These are phyloP conservation scores for Astrephomene gubernaculifera DNA, from an alignment of 139 green algal species.

Conservation along the genomic window DNA sequence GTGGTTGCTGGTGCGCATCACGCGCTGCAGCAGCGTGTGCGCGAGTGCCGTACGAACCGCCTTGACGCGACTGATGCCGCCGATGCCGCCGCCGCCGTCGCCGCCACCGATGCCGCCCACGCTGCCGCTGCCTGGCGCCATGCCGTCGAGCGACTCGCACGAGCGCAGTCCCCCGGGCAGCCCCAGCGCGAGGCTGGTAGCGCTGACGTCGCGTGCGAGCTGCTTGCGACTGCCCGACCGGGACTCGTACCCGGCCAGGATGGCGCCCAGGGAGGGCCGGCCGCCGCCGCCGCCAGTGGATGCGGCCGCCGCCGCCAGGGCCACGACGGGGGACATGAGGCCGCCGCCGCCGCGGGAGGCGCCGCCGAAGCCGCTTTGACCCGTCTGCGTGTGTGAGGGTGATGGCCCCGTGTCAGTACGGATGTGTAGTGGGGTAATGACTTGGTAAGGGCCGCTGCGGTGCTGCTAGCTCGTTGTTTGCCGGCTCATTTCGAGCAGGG, in stretches of 20 bases:
- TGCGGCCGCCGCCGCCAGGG: background rate
- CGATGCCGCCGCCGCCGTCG: background rate
- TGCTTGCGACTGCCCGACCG: slow-evolving; percentile 16
- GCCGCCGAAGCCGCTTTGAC: too few species aligned
- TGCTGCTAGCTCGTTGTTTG: too few species aligned
- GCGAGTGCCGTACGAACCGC: slow-evolving; percentile 26
- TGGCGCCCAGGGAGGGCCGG: background rate
- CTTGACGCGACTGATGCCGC: slow-evolving; percentile 23
- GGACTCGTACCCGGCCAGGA: background rate
- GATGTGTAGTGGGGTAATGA: too few species aligned
- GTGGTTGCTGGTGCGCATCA: too few species aligned
- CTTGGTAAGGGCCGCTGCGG: too few species aligned
- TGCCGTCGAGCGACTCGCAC: background rate
- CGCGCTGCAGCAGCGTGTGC: slow-evolving; percentile 32
- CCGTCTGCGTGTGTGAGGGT: too few species aligned
- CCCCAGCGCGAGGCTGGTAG: background rate
- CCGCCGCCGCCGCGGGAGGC: background rate
- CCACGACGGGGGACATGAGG: too few species aligned
- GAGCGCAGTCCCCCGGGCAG: background rate
- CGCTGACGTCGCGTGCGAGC: background rate
- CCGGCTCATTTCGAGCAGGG: too few species aligned
- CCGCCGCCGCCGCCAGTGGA: background rate
- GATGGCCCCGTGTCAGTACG: too few species aligned
- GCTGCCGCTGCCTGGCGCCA: background rate
- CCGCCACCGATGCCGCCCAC: background rate